Base-by-base conservation (phyloP, 2,329 filamentous ascomycete species). In the Coniochaeta ligniaria region DNA sequence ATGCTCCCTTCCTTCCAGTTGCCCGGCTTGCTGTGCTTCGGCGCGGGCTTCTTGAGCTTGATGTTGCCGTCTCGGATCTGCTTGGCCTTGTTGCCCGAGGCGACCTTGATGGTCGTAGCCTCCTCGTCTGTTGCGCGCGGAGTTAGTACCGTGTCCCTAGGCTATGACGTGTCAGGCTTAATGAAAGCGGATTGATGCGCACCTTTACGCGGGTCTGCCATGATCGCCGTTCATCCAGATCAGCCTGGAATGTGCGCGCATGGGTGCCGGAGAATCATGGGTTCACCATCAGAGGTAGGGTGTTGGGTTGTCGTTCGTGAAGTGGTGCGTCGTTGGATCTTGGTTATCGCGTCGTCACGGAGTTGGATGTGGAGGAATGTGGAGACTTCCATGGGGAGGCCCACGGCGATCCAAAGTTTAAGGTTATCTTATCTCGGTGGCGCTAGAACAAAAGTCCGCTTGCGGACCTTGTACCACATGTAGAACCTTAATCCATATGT, bases 1-100 rank as follows among this genome's bases (percentile, higher is more conserved):
- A 88, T 78, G 65, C 79, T 84, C n/a, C 82, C 83, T 66, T 90
- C 87, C 66, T 83, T 84, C 88, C 88, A 91, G 68, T 89, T 90
- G 26, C 88, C 88, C 5, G 86, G 83, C 66, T 88, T 86, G 60
- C 75, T 83, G 60, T 86, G 80, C 71, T 87, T 89, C 0, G 85
- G 84, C 0, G 79, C 74, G 1, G 80, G 73, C 66, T 84, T 88
- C 73, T 86, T 90, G 24, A 91, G 70, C 67, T 87, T 88, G 59
- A 88, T 80, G 6, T 74, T 73, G 41, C 80, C 82, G 52, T 77
- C 79, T 3, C 73, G 41, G n/a, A 60, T 47, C 22, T 61, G 62
- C 36, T 50, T 38, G 63, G 62, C 73, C 60, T 82, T 83, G 68
- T 84, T 86, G 3, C 60, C 60, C 59, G 83, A 82, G 60, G 83